Evolutionary conservation across 768 basidiomycete genomes (phyloP).

Genomic region (Tephrocybe sp.): DNA sequence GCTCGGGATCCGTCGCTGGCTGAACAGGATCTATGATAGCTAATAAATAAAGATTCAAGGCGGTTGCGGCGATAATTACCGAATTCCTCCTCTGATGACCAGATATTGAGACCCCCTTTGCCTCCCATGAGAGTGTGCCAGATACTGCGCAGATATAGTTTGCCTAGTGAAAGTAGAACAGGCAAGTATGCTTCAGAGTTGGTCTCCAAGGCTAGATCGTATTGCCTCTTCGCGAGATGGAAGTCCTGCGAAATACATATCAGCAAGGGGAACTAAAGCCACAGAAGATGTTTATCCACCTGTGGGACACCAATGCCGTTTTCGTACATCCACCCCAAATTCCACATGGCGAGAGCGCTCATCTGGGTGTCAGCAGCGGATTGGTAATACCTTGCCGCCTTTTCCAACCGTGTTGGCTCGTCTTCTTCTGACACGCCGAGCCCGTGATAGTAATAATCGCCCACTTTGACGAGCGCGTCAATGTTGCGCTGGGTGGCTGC

Average conservation of each 20-base stretch:
- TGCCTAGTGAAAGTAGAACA: conserved; percentile 76
- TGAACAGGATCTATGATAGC: conserved; percentile 10
- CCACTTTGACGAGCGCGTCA: conserved; percentile 97
- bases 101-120: conserved; percentile 64
- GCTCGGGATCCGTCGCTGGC: conserved; percentile 26
- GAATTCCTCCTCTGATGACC: conserved; percentile 54
- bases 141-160: conserved; percentile 79
- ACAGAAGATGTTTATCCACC: conserved; percentile 35
- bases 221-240: conserved; percentile 94
- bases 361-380: conserved; percentile 90
- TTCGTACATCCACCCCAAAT: conserved; percentile 99
- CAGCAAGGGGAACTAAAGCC: not conserved
- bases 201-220: conserved; percentile 86
- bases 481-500: conserved; percentile 92
- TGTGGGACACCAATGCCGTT: conserved; percentile 90
- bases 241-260: conserved; percentile 63
- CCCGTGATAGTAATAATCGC: conserved; percentile 95
- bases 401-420: conserved; percentile 69
- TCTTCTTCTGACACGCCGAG: conserved; percentile 75
- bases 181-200: conserved; percentile 90
- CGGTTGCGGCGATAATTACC: conserved; percentile 20
- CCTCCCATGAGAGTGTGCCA: conserved; percentile 83
- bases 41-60: not conserved
- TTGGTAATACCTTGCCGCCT: conserved; percentile 92
- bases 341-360: conserved; percentile 97